Conservation (phyloP, 345 rosid species). For the Passiflora organensis region DNA sequence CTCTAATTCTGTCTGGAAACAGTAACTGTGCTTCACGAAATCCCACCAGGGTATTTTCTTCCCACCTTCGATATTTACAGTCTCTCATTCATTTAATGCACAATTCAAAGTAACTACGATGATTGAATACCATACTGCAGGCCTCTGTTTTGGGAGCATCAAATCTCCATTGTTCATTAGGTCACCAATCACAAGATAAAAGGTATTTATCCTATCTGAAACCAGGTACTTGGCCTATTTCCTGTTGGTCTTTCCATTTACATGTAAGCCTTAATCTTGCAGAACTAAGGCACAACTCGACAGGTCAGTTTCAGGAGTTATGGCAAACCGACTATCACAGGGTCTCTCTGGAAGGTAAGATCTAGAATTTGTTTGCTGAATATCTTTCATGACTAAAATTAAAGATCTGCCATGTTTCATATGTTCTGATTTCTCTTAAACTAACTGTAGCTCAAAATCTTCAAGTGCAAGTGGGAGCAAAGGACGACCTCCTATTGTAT, state of each 20-base stretch:
- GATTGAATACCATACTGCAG: constrained; percentile 28
- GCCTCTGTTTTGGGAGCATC: constrained; percentile 37
- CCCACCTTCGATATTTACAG: neutral
- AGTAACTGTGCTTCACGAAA: constrained; percentile 26
- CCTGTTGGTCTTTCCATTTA: constrained; percentile 2
- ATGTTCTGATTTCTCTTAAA: constrained; percentile 6
- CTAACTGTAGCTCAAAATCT: constrained; percentile 39
- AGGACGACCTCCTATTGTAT: constrained; percentile 31
- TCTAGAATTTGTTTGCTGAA: constrained; percentile 1
- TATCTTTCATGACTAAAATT: constrained; percentile 3
- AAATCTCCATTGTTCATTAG: constrained; percentile 33
- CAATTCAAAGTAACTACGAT: no score
- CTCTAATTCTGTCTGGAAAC: constrained; percentile 31
- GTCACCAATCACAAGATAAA: constrained; percentile 34
- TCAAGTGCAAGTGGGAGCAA: constrained; percentile 36
- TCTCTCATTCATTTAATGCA: no score
- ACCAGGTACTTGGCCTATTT: constrained; percentile 1
- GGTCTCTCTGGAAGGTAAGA: constrained; percentile 33
- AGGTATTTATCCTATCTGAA: constrained; percentile 36
- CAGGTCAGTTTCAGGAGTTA: constrained; percentile 35
- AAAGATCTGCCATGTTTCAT: neutral
- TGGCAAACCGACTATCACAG: constrained; percentile 26
- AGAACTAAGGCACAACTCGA: constrained; percentile 31
- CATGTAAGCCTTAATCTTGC: constrained; percentile 9
- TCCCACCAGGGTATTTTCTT: constrained; percentile 42